phyloP scores from a whole-genome alignment of 2,329 filamentous ascomycete genomes.

The Neonectria magnoliae region DNA sequence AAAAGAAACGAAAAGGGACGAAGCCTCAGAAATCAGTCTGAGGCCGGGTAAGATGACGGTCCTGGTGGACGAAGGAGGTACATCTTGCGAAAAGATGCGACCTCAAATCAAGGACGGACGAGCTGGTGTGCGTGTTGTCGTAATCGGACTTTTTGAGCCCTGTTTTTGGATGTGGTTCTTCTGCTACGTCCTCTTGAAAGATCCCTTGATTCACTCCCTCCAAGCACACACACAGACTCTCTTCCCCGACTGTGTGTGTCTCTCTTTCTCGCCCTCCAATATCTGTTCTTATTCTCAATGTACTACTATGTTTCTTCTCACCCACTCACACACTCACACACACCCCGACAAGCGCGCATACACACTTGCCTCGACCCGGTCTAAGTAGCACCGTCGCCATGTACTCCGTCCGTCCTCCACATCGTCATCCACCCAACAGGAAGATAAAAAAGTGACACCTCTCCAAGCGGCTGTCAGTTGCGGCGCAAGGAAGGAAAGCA shows the following conservation, averaged over 20 bases:
- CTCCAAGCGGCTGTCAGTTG: slow-evolving; percentile 29
- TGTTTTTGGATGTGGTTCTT: neutral
- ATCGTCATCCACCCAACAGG: slow-evolving; percentile 15
- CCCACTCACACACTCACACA: neutral
- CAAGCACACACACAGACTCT: no score
- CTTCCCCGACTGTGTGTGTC: no score
- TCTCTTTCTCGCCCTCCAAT: neutral
- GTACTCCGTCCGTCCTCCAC: slow-evolving; percentile 9
- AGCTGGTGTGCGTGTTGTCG: neutral
- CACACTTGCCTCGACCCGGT: neutral
- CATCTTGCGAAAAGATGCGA: slow-evolving; percentile 10
- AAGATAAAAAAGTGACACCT: slow-evolving; percentile 19
- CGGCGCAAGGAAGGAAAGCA: slow-evolving; percentile 35
- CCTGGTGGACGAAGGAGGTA: slow-evolving; percentile 7
- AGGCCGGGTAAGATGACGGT: neutral
- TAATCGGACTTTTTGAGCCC: no score
- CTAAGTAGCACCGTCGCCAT: neutral
- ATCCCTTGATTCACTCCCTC: neutral
- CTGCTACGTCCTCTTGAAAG: neutral
- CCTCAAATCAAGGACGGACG: neutral
- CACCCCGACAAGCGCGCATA: slow-evolving; percentile 5
- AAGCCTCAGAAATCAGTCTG: neutral
- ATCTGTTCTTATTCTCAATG: no score
- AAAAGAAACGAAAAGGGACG: slow-evolving; percentile 12
- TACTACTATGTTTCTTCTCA: no score